phyloP scores from a whole-genome alignment of 2,329 filamentous ascomycete species.

The Penicillium italicum region DNA sequence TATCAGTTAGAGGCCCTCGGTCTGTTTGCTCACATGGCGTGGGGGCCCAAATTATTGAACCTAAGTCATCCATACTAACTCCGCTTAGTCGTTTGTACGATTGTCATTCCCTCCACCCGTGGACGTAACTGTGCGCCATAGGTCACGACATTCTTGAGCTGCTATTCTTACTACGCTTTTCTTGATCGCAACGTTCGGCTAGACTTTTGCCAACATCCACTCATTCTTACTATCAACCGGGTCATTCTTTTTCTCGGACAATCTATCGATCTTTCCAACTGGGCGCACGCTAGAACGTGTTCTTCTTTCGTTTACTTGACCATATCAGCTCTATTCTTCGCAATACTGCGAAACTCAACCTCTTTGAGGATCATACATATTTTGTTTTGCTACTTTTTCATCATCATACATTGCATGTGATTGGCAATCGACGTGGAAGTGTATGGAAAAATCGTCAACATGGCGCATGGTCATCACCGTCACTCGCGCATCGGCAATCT shows the following conservation, averaged over 20 bases:
- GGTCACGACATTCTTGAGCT: background rate
- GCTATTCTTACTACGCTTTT: background rate
- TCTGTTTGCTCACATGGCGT: background rate
- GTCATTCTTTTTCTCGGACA: slow-evolving; percentile 6
- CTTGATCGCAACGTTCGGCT: background rate
- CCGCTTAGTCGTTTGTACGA: background rate
- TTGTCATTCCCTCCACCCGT: background rate
- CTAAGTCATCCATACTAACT: background rate
- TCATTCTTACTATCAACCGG: slow-evolving; percentile 1
- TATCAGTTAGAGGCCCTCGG: background rate
- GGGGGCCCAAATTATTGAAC: background rate
- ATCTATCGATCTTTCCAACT: slow-evolving; percentile 4
- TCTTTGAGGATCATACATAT: slow-evolving; percentile 13
- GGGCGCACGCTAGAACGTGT: slow-evolving; percentile 17
- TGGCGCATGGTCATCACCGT: slow-evolving; percentile 22
- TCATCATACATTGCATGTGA: background rate
- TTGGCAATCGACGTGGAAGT: background rate
- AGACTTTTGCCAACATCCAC: background rate
- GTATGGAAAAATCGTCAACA: slow-evolving; percentile 9
- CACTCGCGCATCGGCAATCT: slow-evolving; percentile 18
- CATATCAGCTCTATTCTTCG: slow-evolving; percentile 3
- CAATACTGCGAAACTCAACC: slow-evolving; percentile 11
- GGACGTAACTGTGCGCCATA: background rate
- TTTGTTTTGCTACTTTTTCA: background rate
- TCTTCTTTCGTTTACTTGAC: slow-evolving; percentile 1